Conservation (phyloP, 2,329 filamentous ascomycete genomes). For the Penicillium sp. region DNA sequence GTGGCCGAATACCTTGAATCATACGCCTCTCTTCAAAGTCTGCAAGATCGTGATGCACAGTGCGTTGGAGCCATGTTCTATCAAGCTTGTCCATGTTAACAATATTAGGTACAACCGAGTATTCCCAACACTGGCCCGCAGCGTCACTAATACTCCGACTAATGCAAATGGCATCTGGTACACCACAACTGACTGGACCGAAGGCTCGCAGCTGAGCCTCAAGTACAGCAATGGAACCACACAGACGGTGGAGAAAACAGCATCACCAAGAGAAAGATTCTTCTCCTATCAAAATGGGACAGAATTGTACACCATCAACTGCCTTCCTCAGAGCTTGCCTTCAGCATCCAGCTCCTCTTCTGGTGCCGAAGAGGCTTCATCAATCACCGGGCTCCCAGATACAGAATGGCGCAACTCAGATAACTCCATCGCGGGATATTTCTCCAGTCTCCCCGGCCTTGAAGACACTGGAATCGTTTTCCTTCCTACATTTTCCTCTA, state of each 20-base stretch:
- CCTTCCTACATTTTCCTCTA: slow-evolving; percentile 25
- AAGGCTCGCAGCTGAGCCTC: slow-evolving; percentile 14
- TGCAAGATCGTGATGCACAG: slow-evolving; percentile 55
- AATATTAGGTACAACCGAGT: slow-evolving; percentile 15
- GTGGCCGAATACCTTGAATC: slow-evolving; percentile 44
- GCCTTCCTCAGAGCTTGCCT: slow-evolving; percentile 17
- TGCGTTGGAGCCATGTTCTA: slow-evolving; percentile 22
- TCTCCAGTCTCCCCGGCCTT: slow-evolving; percentile 38
- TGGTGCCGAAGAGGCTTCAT: slow-evolving; percentile 18
- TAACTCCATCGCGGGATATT: slow-evolving; percentile 44
- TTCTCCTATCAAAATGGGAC: slow-evolving; percentile 21
- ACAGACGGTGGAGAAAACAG: slow-evolving; percentile 14
- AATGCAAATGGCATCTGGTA: slow-evolving; percentile 18
- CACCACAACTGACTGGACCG: slow-evolving; percentile 18
- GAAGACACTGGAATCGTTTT: slow-evolving; percentile 46
- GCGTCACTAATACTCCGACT: slow-evolving; percentile 16
- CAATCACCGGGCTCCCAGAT: slow-evolving; percentile 14
- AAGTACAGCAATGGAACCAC: slow-evolving; percentile 21
- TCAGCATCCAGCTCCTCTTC: slow-evolving; percentile 6
- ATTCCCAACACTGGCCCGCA: slow-evolving; percentile 21
- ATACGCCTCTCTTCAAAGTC: slow-evolving; percentile 44
- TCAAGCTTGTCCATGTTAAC: too few species aligned
- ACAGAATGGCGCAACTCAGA: slow-evolving; percentile 17
- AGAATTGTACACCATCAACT: slow-evolving; percentile 16
- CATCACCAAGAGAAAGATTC: slow-evolving; percentile 17